phyloP scores from a whole-genome alignment of 345 rosid species.

The Corymbia maculata region DNA sequence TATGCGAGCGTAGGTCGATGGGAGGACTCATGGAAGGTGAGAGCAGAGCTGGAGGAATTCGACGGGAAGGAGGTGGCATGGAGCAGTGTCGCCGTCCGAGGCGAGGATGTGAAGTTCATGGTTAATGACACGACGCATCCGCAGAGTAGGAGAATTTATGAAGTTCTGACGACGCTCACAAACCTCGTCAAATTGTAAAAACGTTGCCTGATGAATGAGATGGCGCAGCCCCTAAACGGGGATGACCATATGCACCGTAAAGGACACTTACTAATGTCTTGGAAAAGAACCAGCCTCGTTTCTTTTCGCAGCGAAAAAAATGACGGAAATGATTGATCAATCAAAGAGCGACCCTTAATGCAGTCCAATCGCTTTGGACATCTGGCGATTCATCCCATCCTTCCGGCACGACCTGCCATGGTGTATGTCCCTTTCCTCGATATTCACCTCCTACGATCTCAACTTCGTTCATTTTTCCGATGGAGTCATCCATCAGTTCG shows the following conservation, averaged over 20 bases:
- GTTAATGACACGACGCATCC: slow-evolving; percentile 21
- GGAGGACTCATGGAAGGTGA: slow-evolving; percentile 12
- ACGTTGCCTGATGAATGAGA: not conserved
- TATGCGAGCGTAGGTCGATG: slow-evolving; percentile 19
- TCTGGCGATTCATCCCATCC: not conserved
- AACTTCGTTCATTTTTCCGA: not conserved
- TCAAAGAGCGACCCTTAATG: not conserved
- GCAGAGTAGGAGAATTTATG: slow-evolving; percentile 9
- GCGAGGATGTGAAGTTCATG: slow-evolving; percentile 8
- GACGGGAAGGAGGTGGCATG: slow-evolving; percentile 18
- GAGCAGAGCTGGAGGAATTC: slow-evolving; percentile 3
- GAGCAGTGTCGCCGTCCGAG: slow-evolving; percentile 20
- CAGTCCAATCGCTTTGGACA: not conserved
- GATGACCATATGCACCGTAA: not conserved
- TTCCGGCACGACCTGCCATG: not conserved
- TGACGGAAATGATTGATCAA: not conserved
- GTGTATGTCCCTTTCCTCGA: not conserved
- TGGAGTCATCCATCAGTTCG: not conserved
- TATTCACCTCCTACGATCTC: not conserved
- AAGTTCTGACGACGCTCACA: not conserved
- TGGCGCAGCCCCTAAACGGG: not conserved
- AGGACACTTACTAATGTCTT: not conserved
- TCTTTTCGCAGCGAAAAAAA: not conserved
- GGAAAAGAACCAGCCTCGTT: not conserved
- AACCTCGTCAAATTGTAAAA: not conserved